These are phyloP conservation scores for Abrus pulchellus DNA, from an alignment of 306 rosid genomes.

Conservation along the genomic window DNA sequence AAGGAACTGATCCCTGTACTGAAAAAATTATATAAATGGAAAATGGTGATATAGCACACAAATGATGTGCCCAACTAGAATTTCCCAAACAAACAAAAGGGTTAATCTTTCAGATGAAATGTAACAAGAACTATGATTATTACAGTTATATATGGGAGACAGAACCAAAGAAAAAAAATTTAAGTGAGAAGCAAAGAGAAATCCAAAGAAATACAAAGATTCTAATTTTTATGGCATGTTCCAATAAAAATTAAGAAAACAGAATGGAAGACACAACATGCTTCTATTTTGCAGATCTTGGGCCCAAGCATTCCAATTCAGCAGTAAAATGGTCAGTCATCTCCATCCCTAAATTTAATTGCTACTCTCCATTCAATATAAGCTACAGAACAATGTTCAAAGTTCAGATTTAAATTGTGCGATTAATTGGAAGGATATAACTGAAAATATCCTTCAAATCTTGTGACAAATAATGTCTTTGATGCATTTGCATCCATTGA, in stretches of 20 bases:
- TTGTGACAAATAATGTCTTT: neutral
- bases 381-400: slow-evolving; percentile 12
- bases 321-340: slow-evolving; percentile 30
- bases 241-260: neutral
- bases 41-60: neutral
- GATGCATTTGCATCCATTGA: neutral
- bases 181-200: slow-evolving; percentile 1
- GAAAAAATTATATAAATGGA: slow-evolving; percentile 2
- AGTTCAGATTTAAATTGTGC: slow-evolving; percentile 18
- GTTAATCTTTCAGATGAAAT: slow-evolving; percentile 16
- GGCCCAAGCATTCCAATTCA: slow-evolving; percentile 17
- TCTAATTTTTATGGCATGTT: neutral
- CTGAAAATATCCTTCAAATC: slow-evolving; percentile 16
- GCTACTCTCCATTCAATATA: slow-evolving; percentile 30
- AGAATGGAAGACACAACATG: slow-evolving; percentile 19
- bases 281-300: slow-evolving; percentile 14
- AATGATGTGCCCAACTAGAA: neutral
- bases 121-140: slow-evolving; percentile 4
- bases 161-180: neutral
- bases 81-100: slow-evolving; percentile 13
- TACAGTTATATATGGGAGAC: neutral
- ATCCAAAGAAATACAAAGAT: slow-evolving; percentile 18
- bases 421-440: slow-evolving; percentile 1
- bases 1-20: neutral
- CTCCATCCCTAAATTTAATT: slow-evolving; percentile 12